A percentile compares a stretch with the other conserved stretches of the same genome.
Evolutionary conservation across 768 basidiomycete species (phyloP).

Genomic region (Phallus indusiatus): DNA sequence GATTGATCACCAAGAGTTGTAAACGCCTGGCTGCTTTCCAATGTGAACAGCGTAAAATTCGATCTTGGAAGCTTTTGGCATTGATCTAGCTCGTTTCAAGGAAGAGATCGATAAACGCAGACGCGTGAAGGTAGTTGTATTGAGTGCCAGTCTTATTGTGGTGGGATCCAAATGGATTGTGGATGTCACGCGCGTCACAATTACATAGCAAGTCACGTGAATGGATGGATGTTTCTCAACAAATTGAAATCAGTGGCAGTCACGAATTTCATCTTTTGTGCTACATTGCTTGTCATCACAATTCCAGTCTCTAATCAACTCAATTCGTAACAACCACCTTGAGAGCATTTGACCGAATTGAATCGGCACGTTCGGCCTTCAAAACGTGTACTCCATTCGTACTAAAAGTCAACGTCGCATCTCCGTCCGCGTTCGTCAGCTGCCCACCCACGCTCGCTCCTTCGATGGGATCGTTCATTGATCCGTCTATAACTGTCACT

Average conservation of each 20-base stretch:
- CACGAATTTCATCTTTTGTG: too few species aligned
- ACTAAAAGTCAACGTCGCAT: constrained; percentile 21
- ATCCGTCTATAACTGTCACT: constrained; percentile 31
- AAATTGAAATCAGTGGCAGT: too few species aligned
- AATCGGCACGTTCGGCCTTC: constrained; percentile 25
- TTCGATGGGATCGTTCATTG: constrained; percentile 21
- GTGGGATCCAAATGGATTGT: too few species aligned
- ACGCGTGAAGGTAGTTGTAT: too few species aligned
- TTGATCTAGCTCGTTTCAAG: constrained; percentile 5
- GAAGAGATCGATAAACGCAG: too few species aligned
- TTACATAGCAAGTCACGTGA: too few species aligned
- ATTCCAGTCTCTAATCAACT: neutral
- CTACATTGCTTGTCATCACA: too few species aligned
- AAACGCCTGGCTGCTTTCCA: constrained; percentile 62
- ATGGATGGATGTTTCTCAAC: too few species aligned
- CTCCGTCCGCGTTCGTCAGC: constrained; percentile 18
- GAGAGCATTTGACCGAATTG: constrained; percentile 26
- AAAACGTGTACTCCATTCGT: constrained; percentile 17
- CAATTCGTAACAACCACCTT: constrained; percentile 1
- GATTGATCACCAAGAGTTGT: constrained; percentile 50
- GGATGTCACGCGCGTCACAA: too few species aligned
- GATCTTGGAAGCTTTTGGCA: constrained; percentile 34
- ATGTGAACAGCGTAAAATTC: constrained; percentile 63
- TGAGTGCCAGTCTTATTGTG: too few species aligned
- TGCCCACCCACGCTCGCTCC: constrained; percentile 25